Conservation (phyloP, 148 eudicot genomes). For the Rhododendron ferrugineum region DNA sequence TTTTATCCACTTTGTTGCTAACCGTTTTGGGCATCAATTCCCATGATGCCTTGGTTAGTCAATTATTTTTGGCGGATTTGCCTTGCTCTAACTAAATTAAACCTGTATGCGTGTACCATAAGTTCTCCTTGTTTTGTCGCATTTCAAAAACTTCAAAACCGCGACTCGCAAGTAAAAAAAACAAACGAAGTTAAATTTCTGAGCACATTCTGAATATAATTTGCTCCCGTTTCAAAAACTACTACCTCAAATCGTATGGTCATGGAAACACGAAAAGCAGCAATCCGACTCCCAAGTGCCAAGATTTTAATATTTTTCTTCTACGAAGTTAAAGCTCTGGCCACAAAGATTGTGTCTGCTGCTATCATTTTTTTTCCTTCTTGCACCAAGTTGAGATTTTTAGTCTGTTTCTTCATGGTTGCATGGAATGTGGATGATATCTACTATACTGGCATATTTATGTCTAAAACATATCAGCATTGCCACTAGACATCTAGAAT, state of each 20-base stretch:
- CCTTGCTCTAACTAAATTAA: not conserved
- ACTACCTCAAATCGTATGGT: not conserved
- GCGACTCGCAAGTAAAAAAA: not conserved
- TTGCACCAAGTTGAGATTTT: not conserved
- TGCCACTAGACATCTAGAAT: not conserved
- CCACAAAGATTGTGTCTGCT: not conserved
- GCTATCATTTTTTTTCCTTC: not conserved
- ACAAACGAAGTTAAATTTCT: not conserved
- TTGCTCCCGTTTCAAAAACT: not conserved
- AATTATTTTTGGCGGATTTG: not conserved
- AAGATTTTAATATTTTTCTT: not conserved
- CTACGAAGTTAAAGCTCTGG: not conserved
- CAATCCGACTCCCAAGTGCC: not conserved
- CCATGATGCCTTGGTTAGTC: not conserved
- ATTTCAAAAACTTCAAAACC: not conserved
- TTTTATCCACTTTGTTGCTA: not conserved
- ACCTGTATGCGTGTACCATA: not conserved
- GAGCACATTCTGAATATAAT: not conserved
- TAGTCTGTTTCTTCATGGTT: not conserved
- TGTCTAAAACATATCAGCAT: not conserved
- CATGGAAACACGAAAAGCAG: not conserved
- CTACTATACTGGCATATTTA: not conserved
- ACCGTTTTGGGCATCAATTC: not conserved
- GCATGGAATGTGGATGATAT: not conserved
- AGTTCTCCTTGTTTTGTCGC: not conserved